phyloP scores from a whole-genome alignment of 108 stramenopile genomes.

The Skeletonema menzelii region DNA sequence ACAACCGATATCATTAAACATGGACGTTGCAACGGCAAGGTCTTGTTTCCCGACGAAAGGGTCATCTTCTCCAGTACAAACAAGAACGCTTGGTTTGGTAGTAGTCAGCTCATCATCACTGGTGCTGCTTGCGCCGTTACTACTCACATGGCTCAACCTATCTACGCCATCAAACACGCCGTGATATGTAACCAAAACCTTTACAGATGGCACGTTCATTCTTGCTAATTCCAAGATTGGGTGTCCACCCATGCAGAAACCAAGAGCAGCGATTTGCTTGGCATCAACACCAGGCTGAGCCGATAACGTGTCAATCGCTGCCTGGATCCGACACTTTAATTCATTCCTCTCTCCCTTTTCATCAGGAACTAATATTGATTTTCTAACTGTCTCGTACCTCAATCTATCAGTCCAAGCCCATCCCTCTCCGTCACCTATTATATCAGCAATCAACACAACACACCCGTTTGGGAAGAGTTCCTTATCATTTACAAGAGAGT shows the following conservation, averaged over 20 bases:
- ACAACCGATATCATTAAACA: constrained; percentile 27
- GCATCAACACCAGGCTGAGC: constrained; percentile 43
- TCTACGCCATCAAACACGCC: constrained; percentile 68
- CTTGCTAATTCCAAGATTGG: constrained; percentile 55
- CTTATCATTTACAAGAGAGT: constrained; percentile 37
- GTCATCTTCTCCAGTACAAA: constrained; percentile 68
- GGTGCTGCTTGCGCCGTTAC: neutral
- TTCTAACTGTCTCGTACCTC: constrained; percentile 44
- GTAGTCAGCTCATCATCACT: neutral
- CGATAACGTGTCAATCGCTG: constrained; percentile 23
- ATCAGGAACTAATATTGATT: constrained; percentile 39
- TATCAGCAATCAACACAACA: constrained; percentile 66
- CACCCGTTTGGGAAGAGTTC: constrained; percentile 41
- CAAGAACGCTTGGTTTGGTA: constrained; percentile 31
- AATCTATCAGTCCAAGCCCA: constrained; percentile 71
- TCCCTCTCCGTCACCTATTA: constrained; percentile 57
- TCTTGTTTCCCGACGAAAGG: constrained; percentile 57
- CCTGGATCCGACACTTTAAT: constrained; percentile 37
- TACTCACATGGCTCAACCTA: neutral
- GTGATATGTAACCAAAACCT: constrained; percentile 64
- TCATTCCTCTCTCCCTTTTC: constrained; percentile 16
- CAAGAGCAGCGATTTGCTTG: constrained; percentile 48
- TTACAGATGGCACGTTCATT: constrained; percentile 31
- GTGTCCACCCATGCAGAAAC: constrained; percentile 81
- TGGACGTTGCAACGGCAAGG: constrained; percentile 40